Base-by-base conservation (phyloP, 345 rosid species). In the Noccaea bulbosa region DNA sequence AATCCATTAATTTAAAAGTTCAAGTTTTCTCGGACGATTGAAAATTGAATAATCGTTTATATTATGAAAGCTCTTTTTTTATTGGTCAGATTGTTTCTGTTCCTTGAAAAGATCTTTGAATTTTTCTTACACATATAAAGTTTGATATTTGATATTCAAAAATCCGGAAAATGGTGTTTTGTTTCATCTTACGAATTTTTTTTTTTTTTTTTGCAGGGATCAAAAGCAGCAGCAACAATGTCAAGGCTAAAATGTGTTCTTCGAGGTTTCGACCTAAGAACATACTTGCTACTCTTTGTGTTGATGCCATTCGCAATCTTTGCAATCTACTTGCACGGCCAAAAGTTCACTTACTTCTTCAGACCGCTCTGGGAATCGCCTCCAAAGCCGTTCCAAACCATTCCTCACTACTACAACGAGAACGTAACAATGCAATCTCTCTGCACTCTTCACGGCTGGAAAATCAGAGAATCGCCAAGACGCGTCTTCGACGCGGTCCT, bases 381-480 rank as follows among this genome's bases (percentile, higher is more conserved):
- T 49, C 80, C 80, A 4, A 64, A 45, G 14, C 72, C 72, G 1
- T 76, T 76, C 16, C 40, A 39, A 3, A 49, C 65, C 56, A 58
- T 76, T 27, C 76, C 76, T 22, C 80, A 76, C 45, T 76, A 76
- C 71, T 59, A 76, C 78, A 79, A 85, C 14, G 85, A 86, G 75
- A 86, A 93, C 15, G 84, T 82, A 52, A 72, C 93, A 0, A 86
- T 80, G 90, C 80, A 82, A 76, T 70, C 76, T 46, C 92, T 84
- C 39, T 90, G 98, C 79, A 76, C 38, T 34, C 97, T 93, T 69
- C 96, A 93, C 15, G 97, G 98, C 0, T 93, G 98, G 98, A 80
- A 81, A 49, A 70, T 83, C 71, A 89, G 98, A 11, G 91, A 90
- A 38, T 79, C 85, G 0, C 98, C 98, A 0, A 83, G 98, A 47